A percentile compares a stretch with the other conserved stretches of the same genome.
Conservation (phyloP, 192 early-diverging fungal genomes). For the Rhizophlyctis rosea region DNA sequence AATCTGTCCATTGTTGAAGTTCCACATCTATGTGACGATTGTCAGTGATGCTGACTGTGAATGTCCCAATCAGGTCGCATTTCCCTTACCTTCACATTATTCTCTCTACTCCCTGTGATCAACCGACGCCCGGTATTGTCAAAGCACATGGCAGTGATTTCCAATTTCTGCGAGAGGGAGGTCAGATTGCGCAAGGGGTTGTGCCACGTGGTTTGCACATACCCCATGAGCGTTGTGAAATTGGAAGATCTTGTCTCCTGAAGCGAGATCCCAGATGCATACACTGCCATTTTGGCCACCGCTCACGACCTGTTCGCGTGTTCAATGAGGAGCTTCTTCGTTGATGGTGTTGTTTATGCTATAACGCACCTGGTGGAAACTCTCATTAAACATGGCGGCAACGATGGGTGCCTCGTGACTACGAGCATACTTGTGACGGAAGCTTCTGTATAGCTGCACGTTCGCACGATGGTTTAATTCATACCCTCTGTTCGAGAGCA, state of each 20-base stretch:
- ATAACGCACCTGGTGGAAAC: slow-evolving; percentile 53
- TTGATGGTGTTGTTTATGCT: too few relatives aligned
- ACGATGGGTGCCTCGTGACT: slow-evolving; percentile 53
- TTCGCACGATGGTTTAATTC: too few relatives aligned
- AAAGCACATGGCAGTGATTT: slow-evolving; percentile 64
- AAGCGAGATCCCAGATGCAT: slow-evolving; percentile 53
- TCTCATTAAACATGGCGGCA: slow-evolving; percentile 57
- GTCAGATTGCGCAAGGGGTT: neutral
- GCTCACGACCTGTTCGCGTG: slow-evolving; percentile 40
- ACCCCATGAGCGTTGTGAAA: slow-evolving; percentile 62
- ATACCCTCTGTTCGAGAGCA: too few relatives aligned
- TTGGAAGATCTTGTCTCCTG: slow-evolving; percentile 57
- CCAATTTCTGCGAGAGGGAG: slow-evolving; percentile 41
- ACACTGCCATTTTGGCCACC: slow-evolving; percentile 50
- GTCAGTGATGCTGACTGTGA: slow-evolving; percentile 4
- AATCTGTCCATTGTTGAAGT: slow-evolving; percentile 68
- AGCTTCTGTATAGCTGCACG: slow-evolving; percentile 43
- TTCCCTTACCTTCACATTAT: slow-evolving; percentile 42
- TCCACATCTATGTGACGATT: slow-evolving; percentile 52
- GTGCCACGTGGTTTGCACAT: neutral
- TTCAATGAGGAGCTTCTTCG: too few relatives aligned
- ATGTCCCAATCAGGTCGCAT: neutral
- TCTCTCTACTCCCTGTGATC: slow-evolving; percentile 59
- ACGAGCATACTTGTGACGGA: slow-evolving; percentile 33
- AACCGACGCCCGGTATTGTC: slow-evolving; percentile 52